Base-by-base conservation (phyloP, 2,329 filamentous ascomycete genomes). In the Microdochium trichocladiopsis region DNA sequence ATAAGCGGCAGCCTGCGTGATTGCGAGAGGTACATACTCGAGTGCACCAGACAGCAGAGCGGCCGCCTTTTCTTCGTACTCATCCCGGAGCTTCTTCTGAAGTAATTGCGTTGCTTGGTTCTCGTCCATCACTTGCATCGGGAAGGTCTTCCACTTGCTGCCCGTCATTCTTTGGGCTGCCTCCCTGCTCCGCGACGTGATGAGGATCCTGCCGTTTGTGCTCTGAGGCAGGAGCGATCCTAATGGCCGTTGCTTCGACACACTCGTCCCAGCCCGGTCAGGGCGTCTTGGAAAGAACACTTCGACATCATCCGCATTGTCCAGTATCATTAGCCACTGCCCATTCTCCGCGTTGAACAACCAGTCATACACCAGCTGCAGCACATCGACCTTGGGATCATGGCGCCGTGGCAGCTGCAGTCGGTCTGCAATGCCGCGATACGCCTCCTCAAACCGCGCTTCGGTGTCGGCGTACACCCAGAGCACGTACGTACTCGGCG, bases 31-130 rank as follows among this genome's bases (percentile, higher is more conserved):
- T n/a, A n/a, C 6, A n/a, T 37, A n/a, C 14, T 37, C 25, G 6
- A 48, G 28, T 14, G 28, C 36, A 22, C 6, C 52, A 48, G 14
- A 56, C 57, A 22, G 69, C 63, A 16, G 63, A 14, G 45, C 45
- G 21, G 45, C 45, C 24, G 45, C 45, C 10, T 24, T 22, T 48
- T 48, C n/a, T 14, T 48, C 45, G 22, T 22, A 21, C 8, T 24
- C 16, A 6, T 24, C 45, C 6, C 45, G 16, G 16, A 48, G 21
- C 45, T 48, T 48, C 16, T 21, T n/a, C n/a, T n/a, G n/a, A n/a
- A n/a, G n/a, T n/a, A n/a, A n/a, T n/a, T n/a, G n/a, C n/a, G n/a
- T n/a, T 21, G 16, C 45, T 24, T 48, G 45, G 45, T 22, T 24
- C 14, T 22, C 45, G 45, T 16, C 16, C 45, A 48, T 48, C 16